These are phyloP conservation scores for Trichosporon faecale DNA, from an alignment of 1,284 basidiomycete genomes.

Conservation along the genomic window DNA sequence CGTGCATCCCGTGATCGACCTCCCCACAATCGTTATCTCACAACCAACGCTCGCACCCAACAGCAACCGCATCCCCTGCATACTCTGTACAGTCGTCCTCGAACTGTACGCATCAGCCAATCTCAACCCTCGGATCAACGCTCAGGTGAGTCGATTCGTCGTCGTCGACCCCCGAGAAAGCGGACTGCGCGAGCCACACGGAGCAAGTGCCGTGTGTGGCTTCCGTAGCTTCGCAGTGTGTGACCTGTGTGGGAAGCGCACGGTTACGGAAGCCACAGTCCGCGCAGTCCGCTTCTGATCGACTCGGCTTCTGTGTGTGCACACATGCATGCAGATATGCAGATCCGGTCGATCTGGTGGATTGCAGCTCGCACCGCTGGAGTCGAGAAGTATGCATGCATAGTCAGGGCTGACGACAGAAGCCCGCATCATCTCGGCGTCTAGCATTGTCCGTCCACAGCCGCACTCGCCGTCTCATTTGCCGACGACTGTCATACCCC, in stretches of 20 bases:
- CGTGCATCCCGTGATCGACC: neutral
- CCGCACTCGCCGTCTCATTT: neutral
- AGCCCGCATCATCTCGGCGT: neutral
- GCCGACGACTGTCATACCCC: neutral
- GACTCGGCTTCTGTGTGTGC: neutral
- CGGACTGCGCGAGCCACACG: neutral
- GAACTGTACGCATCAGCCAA: neutral
- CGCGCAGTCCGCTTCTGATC: neutral
- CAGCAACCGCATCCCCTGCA: neutral
- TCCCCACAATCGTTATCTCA: neutral
- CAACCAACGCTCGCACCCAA: neutral
- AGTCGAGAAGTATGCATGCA: neutral
- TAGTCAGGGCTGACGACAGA: neutral
- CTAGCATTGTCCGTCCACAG: neutral
- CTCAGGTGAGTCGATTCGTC: neutral
- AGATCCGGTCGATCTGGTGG: neutral
- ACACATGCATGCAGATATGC: too few species aligned
- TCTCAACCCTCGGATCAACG: neutral
- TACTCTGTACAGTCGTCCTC: neutral
- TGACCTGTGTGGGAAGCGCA: neutral
- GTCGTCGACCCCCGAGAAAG: neutral
- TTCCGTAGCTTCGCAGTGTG: neutral
- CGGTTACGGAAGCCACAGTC: too few species aligned
- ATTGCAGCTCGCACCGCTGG: neutral
- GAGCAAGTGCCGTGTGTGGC: neutral